Base-by-base conservation (phyloP, 805 yeast species). In the Candida suzukii region DNA sequence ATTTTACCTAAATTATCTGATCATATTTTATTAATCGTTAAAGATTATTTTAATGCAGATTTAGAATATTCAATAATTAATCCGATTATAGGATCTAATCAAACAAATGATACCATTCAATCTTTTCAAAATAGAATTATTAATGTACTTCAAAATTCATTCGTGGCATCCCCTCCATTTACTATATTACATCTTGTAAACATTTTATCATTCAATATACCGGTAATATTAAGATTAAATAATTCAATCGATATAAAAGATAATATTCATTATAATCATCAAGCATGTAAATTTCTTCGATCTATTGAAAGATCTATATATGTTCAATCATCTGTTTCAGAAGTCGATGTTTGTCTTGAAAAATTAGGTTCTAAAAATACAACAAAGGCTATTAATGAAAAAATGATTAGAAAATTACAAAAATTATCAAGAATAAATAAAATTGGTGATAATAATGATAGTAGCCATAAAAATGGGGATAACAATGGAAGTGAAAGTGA, bases 121-220 rank as follows among this genome's bases (percentile, higher is more conserved):
- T 41, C 42, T 13, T 43, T 50, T 26, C 37, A 49, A 6, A 29
- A 40, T 6, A 41, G 54, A 29, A 32, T 53, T 12, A 35, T 29
- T 7, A 10, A 19, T 1, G 45, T 43, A 28, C 35, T 56, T 17
- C n/a, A 20, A 8, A 26, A 35, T 2, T 41, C 43, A n/a, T 58
- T 58, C 30, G 16, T 30, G 0, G 37, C 38, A 2, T 53, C 61
- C 1, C 64, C 64, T 1, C 64, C 64, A 3, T 60, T 57, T 39
- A 60, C 63, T 1, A 51, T 59, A 8, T 39, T 35, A 18, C 53
- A 50, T 40, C 40, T 59, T 17, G 41, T 41, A 1, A 33, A 41
- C 1, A 47, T 52, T 1, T 27, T 58, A 7, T 36, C 44, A 5
- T 47, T 49, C 26, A 34, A 41, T 2, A 38, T 46, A 4, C 51